These are phyloP conservation scores for Scleroderma bovista DNA, from an alignment of 768 basidiomycete species.

Conservation along the genomic window DNA sequence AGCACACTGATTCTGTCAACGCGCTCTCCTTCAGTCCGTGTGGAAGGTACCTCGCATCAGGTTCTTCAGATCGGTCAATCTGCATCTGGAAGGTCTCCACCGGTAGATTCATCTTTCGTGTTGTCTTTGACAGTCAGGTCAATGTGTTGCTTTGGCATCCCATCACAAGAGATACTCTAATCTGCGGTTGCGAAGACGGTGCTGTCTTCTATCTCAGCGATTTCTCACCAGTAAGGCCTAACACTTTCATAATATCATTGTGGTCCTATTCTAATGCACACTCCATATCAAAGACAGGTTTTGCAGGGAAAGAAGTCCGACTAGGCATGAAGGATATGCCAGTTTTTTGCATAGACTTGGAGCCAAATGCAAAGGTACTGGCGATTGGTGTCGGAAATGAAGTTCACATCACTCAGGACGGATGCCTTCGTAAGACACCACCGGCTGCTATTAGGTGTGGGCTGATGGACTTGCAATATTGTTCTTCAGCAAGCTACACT, in stretches of 20 bases:
- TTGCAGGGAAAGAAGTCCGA: neutral
- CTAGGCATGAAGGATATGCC: neutral
- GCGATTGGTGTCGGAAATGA: neutral
- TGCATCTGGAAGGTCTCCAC: constrained; percentile 1
- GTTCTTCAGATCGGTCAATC: neutral
- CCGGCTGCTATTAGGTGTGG: neutral
- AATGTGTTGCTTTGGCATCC: neutral
- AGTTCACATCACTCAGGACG: neutral
- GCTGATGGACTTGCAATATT: neutral
- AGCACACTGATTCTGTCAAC: constrained; percentile 1
- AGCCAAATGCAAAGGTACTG: neutral
- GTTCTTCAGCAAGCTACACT: neutral
- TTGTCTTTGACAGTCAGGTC: neutral
- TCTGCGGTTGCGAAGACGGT: neutral
- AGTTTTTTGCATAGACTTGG: neutral
- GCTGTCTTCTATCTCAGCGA: neutral
- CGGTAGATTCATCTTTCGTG: neutral
- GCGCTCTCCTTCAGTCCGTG: neutral
- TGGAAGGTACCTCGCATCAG: neutral
- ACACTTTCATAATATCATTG: neutral
- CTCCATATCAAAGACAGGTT: neutral
- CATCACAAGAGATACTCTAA: neutral
- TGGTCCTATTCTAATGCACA: neutral
- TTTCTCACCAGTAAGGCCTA: neutral
- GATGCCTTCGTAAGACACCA: neutral